Evolutionary conservation across 2,329 filamentous ascomycete species (phyloP), one percentile per base, ranked within the genome.

Genomic region (Paecilomyces formosus): DNA sequence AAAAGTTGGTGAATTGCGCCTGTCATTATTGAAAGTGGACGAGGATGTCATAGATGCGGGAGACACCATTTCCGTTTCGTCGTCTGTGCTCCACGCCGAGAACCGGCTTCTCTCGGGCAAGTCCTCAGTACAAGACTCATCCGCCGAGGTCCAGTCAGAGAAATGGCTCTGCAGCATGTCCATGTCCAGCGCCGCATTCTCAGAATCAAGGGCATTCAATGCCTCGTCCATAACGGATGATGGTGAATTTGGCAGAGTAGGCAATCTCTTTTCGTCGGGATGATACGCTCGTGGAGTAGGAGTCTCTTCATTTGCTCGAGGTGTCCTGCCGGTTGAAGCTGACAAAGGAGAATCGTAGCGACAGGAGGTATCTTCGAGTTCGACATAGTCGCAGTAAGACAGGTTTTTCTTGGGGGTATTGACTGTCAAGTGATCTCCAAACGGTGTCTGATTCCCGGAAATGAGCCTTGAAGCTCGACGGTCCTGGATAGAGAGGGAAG

Each of bases 201-300:
- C 64, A 18, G 67, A 68, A 28, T 75, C 70, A 28, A 75, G 66
- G 18, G 70, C 70, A 15, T 67, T 68, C 15, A 75, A 64, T 8
- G 72, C 73, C 58, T 76, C 73, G 22, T 77, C 73, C 68, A 76
- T 71, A 35, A 76, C 76, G 1, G 76, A 78, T 0, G 76, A 78
- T 28, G 76, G 77, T 4, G 75, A 75, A 60, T 78, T 79, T 8
- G 77, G 77, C 21, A 79, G 66, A 7, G 76, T 77, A 5, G 77
- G 77, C 22, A 79, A 68, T 49, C 76, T 66, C 60, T 79, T 79
- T 18, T 74, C 67, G 31, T 64, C 64, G 18, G 68, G 61, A 57
- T 70, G 65, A 1, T 68, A 58, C 8, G 68, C 65, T 3, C 65
- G 69, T 30, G 66, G 68, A 1, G 69, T 71, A 13, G 61, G 55